Percentiles rank a stretch among this genome's conserved stretches.
Conservation (phyloP, 1,284 basidiomycete genomes). For the Amylostereum areolatum region DNA sequence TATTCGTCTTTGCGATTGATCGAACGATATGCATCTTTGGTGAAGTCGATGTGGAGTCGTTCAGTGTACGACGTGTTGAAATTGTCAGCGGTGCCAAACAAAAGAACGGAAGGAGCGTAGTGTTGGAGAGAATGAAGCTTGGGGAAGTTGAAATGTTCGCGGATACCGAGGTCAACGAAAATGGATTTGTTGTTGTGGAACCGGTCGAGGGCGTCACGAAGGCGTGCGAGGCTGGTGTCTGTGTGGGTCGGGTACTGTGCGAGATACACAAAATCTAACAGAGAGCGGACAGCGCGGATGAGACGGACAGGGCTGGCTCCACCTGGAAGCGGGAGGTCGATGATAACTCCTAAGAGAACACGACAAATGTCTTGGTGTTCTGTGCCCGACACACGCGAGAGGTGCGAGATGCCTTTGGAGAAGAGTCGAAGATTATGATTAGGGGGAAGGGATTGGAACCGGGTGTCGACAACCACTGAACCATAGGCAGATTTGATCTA, state of each 20-base stretch:
- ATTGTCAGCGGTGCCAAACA: constrained; percentile 23
- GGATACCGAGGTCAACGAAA: constrained; percentile 14
- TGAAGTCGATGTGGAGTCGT: constrained; percentile 25
- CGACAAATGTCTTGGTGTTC: constrained; percentile 14
- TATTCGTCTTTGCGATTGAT: constrained; percentile 25
- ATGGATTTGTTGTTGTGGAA: constrained; percentile 22
- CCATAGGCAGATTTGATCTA: constrained; percentile 6
- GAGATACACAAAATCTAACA: constrained; percentile 8
- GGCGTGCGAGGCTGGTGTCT: constrained; percentile 9
- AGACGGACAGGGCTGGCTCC: not conserved
- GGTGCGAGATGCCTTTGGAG: constrained; percentile 20
- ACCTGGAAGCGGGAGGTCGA: not conserved
- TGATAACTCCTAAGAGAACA: not conserved
- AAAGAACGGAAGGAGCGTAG: constrained; percentile 20
- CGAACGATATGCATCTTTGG: constrained; percentile 25
- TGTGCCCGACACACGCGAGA: constrained; percentile 5
- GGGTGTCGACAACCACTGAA: not conserved
- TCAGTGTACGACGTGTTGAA: constrained; percentile 27
- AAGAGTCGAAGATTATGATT: constrained; percentile 4
- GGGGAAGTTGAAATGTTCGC: constrained; percentile 4
- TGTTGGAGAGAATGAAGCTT: constrained; percentile 23
- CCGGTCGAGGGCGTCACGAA: constrained; percentile 8
- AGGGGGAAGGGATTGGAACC: not conserved
- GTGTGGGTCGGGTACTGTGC: constrained; percentile 6
- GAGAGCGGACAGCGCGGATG: constrained; percentile 1